A percentile compares a stretch with the other conserved stretches of the same genome.
phyloP scores from a whole-genome alignment of 2,329 filamentous ascomycete species.

The Botryosphaeria dothidea region DNA sequence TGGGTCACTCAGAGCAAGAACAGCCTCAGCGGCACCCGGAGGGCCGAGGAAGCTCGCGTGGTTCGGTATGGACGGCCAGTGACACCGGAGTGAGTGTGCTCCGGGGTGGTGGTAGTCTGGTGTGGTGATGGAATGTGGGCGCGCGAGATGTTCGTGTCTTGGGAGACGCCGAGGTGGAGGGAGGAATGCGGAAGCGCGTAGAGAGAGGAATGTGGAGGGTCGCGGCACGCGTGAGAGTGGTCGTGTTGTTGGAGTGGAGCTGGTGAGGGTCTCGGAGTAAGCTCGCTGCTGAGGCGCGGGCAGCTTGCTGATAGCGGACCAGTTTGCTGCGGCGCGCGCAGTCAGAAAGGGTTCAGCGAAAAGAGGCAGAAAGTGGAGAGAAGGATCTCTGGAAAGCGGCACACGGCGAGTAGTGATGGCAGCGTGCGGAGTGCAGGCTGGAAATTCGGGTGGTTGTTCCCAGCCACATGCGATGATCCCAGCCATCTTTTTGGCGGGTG shows the following conservation, averaged over 20 bases:
- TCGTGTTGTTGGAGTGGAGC: neutral
- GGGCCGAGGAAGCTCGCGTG: slow-evolving; percentile 35
- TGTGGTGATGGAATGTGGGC: neutral
- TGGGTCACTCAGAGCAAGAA: neutral
- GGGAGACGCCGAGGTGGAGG: neutral
- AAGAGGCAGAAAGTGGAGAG: slow-evolving; percentile 17
- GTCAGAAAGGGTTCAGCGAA: neutral
- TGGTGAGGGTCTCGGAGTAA: neutral
- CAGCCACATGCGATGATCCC: slow-evolving; percentile 13
- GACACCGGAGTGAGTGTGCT: neutral
- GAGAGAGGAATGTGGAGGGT: neutral
- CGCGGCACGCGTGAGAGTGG: neutral
- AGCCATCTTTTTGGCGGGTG: neutral
- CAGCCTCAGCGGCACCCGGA: slow-evolving; percentile 42
- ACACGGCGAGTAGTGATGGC: slow-evolving; percentile 12
- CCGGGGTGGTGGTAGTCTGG: neutral
- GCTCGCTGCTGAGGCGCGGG: neutral
- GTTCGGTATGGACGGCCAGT: neutral
- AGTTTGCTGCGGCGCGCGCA: neutral
- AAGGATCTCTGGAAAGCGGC: neutral
- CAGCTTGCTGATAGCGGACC: neutral
- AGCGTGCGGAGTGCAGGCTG: slow-evolving; percentile 9
- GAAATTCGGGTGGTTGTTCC: slow-evolving; percentile 17
- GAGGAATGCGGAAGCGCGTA: neutral
- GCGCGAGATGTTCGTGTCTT: neutral